phyloP scores from a whole-genome alignment of 1,284 basidiomycete species.

The Ustilago lituana region DNA sequence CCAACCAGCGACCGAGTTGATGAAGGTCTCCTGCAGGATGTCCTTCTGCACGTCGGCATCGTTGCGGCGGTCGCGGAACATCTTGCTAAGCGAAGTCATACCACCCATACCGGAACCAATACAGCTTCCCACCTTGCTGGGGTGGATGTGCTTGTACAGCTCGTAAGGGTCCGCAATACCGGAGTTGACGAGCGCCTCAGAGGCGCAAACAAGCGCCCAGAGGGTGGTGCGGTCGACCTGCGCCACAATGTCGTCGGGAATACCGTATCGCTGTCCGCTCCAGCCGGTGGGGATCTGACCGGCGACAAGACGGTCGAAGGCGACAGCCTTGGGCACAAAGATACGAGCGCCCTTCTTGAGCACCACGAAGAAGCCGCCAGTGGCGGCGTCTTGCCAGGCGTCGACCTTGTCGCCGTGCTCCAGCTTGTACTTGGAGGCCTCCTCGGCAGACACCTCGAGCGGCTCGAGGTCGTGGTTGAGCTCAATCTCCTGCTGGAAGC shows the following conservation, averaged over 20 bases:
- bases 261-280: constrained; percentile 93
- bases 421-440: constrained; percentile 93
- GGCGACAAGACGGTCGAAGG: constrained; percentile 91
- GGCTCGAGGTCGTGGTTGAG: constrained; percentile 96
- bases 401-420: constrained; percentile 98
- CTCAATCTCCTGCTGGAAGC: constrained; percentile 96
- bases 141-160: constrained; percentile 83
- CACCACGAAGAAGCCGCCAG: constrained; percentile 88
- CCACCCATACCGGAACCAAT: constrained; percentile 91
- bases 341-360: constrained; percentile 98
- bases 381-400: constrained; percentile 85
- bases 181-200: constrained; percentile 92
- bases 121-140: constrained; percentile 78
- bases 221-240: constrained; percentile 94
- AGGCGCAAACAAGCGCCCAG: constrained; percentile 93
- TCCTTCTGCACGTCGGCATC: constrained; percentile 98
- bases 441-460: constrained; percentile 87
- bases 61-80: constrained; percentile 98
- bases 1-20: constrained; percentile 77
- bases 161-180: constrained; percentile 95
- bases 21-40: constrained; percentile 89
- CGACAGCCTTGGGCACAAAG: constrained; percentile 92
- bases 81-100: constrained; percentile 71
- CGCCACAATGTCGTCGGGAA: constrained; percentile 94
- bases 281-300: constrained; percentile 97